Percentiles rank a stretch among this genome's conserved stretches.
Conservation (phyloP, 2,329 filamentous ascomycete genomes). For the Zalaria sp. region DNA sequence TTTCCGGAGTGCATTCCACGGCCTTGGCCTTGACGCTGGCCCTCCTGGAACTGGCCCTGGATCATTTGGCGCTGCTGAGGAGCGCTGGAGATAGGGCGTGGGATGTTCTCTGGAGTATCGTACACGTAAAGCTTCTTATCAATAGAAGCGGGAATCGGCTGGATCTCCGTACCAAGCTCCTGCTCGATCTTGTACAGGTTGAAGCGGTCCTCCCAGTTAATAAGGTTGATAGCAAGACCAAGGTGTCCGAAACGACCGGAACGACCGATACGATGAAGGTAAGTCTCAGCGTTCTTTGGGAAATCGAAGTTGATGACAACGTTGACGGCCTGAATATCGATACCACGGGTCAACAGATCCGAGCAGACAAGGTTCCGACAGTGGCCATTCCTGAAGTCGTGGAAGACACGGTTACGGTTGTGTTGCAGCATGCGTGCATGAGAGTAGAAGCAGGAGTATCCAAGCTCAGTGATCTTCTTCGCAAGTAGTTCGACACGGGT, state of each 20-base stretch:
- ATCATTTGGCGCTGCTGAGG: conserved; percentile 16
- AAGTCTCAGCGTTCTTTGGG: conserved; percentile 97
- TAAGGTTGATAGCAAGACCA: conserved; percentile 94
- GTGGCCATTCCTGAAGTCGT: conserved; percentile 96
- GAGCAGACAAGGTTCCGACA: conserved; percentile 98
- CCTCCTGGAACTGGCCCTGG: conserved; percentile 9
- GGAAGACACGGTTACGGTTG: conserved; percentile 94
- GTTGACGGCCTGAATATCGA: conserved; percentile 98
- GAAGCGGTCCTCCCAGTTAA: conserved; percentile 98
- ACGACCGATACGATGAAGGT: conserved; percentile 93
- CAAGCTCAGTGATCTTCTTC: conserved; percentile 98
- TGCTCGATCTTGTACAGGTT: conserved; percentile 98
- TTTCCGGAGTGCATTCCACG: conserved; percentile 18
- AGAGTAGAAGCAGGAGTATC: conserved; percentile 99
- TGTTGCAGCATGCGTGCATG: conserved; percentile 97
- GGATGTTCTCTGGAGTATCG: conserved; percentile 88
- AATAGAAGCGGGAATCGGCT: conserved; percentile 85
- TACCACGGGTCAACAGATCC: conserved; percentile 92
- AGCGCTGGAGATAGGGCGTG: conserved; percentile 57
- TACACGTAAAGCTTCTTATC: conserved; percentile 99
- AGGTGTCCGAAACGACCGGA: conserved; percentile 95
- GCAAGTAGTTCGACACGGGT: conserved; percentile 94
- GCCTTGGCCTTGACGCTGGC: conserved; percentile 12
- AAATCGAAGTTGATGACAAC: conserved; percentile 99
- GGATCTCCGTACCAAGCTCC: conserved; percentile 92